Conservation (phyloP, 208 protist genomes). For the Trypanosoma mega region DNA sequence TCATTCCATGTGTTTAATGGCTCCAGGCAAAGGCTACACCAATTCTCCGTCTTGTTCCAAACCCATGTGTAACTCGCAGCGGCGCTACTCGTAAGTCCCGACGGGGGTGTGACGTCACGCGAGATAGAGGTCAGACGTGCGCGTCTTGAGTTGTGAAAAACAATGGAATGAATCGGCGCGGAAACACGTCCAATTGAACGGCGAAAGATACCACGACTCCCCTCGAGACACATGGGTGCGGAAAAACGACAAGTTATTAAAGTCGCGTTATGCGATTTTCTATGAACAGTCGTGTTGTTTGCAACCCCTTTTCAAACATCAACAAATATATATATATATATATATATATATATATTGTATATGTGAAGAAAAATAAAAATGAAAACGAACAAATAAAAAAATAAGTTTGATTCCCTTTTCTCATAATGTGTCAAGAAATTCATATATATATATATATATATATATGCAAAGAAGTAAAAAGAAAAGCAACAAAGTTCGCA, state of each 20-base stretch:
- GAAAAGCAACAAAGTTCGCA: constrained; percentile 1
- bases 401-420: neutral
- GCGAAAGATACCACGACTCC: too few species aligned
- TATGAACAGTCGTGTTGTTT: too few species aligned
- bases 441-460: neutral
- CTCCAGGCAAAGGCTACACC: constrained; percentile 74
- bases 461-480: neutral
- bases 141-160: neutral
- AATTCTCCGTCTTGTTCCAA: constrained; percentile 38
- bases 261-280: too few species aligned
- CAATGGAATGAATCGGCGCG: too few species aligned
- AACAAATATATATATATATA: constrained; percentile 18
- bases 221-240: too few species aligned
- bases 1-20: constrained; percentile 69
- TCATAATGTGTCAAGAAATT: neutral
- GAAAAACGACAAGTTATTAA: too few species aligned
- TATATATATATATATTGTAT: constrained; percentile 4
- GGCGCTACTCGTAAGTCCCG: neutral
- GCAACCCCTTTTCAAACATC: neutral
- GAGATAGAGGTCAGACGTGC: neutral
- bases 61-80: constrained; percentile 15
- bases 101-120: neutral
- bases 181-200: too few species aligned
- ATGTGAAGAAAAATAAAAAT: constrained; percentile 8
- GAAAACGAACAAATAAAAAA: constrained; percentile 10